Conservation (phyloP, 2,329 filamentous ascomycete genomes). For the Exophiala bonariae region DNA sequence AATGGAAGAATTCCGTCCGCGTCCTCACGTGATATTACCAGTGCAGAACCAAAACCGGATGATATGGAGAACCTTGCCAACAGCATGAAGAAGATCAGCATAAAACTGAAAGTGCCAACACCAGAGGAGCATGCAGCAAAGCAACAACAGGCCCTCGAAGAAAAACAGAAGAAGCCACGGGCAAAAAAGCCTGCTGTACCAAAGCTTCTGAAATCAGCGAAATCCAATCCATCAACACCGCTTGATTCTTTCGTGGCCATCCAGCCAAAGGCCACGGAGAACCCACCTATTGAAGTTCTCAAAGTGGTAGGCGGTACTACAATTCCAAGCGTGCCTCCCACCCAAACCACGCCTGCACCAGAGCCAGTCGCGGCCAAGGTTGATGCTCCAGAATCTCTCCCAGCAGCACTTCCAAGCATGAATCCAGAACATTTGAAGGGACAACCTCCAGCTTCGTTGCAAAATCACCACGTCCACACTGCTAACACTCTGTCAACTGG, state of each 20-base stretch:
- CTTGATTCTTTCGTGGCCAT: constrained; percentile 7
- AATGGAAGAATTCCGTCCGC: constrained; percentile 42
- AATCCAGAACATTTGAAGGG: no score
- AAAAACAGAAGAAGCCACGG: constrained; percentile 39
- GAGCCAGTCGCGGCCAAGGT: no score
- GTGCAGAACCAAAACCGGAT: constrained; percentile 23
- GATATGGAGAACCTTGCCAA: constrained; percentile 53
- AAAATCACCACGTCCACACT: not conserved
- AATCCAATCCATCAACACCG: constrained; percentile 14
- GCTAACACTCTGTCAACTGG: not conserved
- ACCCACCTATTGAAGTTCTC: no score
- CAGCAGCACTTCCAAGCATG: no score
- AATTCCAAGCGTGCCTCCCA: no score
- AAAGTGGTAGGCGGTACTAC: no score
- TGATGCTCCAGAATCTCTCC: no score
- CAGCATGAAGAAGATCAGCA: constrained; percentile 53
- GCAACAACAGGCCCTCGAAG: constrained; percentile 38
- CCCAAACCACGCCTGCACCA: no score
- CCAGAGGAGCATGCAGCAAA: constrained; percentile 58
- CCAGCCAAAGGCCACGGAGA: constrained; percentile 14
- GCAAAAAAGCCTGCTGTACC: constrained; percentile 35
- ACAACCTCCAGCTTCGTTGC: no score
- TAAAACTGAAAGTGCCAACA: constrained; percentile 60
- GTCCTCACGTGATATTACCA: constrained; percentile 37
- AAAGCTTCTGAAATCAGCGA: constrained; percentile 23